These are phyloP conservation scores for Aspergillus melleus DNA, from an alignment of 2,329 filamentous ascomycete species.

Conservation along the genomic window DNA sequence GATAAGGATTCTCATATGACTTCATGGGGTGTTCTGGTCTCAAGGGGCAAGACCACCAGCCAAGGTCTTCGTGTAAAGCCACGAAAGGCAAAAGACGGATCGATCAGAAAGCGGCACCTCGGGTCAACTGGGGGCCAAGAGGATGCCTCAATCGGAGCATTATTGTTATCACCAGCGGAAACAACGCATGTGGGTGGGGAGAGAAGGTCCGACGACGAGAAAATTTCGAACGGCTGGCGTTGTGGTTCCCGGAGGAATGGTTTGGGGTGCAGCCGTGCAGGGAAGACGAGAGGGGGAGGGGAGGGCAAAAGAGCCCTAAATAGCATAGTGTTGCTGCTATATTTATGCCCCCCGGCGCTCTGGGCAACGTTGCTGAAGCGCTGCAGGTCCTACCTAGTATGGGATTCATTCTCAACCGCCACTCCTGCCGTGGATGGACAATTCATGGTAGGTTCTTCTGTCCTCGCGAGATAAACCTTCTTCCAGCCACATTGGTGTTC, in stretches of 20 bases:
- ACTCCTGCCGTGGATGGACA: background rate
- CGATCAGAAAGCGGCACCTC: constrained; percentile 10
- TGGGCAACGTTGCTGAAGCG: constrained; percentile 11
- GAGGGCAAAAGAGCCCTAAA: constrained; percentile 3
- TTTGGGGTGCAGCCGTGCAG: constrained; percentile 33
- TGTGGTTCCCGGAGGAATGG: constrained; percentile 27
- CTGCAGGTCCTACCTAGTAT: background rate
- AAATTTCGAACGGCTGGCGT: background rate
- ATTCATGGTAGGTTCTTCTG: background rate
- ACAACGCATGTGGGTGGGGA: background rate
- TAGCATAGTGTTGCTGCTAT: constrained; percentile 23
- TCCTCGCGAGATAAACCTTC: background rate
- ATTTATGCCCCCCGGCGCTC: constrained; percentile 25
- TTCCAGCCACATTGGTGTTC: background rate
- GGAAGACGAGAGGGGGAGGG: constrained; percentile 10
- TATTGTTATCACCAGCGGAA: constrained; percentile 12
- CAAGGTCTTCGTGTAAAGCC: background rate
- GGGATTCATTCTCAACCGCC: background rate
- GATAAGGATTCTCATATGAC: background rate
- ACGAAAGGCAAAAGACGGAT: background rate
- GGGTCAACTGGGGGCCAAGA: constrained; percentile 7
- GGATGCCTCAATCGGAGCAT: background rate
- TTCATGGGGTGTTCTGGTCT: background rate
- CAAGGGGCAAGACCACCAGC: background rate
- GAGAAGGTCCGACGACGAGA: background rate